Evolutionary conservation across 2,329 filamentous ascomycete genomes (phyloP), one percentile per base, ranked within the genome.

Genomic region (Trichoderma brevicompactum): DNA sequence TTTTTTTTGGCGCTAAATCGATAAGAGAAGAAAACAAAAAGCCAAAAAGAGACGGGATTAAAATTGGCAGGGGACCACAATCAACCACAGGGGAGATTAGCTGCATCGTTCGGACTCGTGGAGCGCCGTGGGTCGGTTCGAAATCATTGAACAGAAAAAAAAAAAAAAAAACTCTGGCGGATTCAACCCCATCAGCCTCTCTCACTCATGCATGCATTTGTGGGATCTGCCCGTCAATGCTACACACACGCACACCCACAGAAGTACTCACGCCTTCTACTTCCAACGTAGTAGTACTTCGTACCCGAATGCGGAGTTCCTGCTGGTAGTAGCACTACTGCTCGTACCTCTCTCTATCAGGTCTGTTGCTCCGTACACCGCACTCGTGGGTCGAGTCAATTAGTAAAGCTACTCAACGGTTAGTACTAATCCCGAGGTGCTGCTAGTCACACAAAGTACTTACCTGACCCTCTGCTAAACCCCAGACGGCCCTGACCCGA

Each of bases 401-500:
- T 54, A 54, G 28, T 53, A 54, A 54, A 63, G 40, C 40, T 12
- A 38, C 48, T 53, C 40, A n/a, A 23, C 36, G 59, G n/a, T 53
- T 52, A 53, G 49, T 44, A 44, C 41, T 54, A 41, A 40, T 41
- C 36, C 56, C 32, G 44, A 63, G 17, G 23, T 59, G 23, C 34
- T 60, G 44, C 56, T 49, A 53, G 40, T 38, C 38, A 46, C 28
- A 63, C 17, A 28, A 40, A 52, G 40, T 44, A 61, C 55, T 55
- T 38, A 28, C 36, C 52, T 17, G 52, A 54, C 56, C 56, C 44
- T 60, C 63, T 65, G 50, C 62, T 55, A 15, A 65, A 55, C 56
- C 64, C 56, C 56, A 65, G 64, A 65, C 41, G 53, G 43, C 41
- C 56, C 43, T 65, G 54, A n/a, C 28, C 64, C 49, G 32, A 46